Percentiles rank a stretch among this genome's conserved stretches.
Conservation (phyloP, 805 yeast species). For the Sugiyamaella marilandica region DNA sequence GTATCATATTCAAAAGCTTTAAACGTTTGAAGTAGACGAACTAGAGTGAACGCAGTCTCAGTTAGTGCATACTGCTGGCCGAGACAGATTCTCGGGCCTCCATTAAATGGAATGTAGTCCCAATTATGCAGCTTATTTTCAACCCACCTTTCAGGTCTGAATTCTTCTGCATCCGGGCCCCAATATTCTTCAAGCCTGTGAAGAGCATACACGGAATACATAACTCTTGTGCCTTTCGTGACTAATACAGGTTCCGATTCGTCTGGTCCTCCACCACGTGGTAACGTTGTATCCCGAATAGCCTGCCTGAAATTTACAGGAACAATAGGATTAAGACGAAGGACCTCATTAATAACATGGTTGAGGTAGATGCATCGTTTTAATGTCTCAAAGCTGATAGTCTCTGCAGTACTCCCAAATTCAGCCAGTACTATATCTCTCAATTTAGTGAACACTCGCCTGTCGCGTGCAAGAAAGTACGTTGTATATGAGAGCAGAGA, state of each 20-base stretch:
- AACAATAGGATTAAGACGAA: constrained; percentile 50
- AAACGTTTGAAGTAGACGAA: constrained; percentile 35
- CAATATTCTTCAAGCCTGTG: constrained; percentile 40
- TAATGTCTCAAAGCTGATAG: constrained; percentile 43
- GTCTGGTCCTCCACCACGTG: constrained; percentile 48
- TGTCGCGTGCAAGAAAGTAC: constrained; percentile 42
- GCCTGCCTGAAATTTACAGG: constrained; percentile 47
- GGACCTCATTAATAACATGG: constrained; percentile 44
- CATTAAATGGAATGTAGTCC: constrained; percentile 51
- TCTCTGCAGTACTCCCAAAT: constrained; percentile 30
- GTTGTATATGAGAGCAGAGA: constrained; percentile 44
- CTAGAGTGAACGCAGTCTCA: constrained; percentile 44
- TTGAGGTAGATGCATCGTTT: constrained; percentile 46
- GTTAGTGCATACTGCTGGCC: constrained; percentile 56
- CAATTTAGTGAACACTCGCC: constrained; percentile 30
- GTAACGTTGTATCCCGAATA: constrained; percentile 43
- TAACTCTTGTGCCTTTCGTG: constrained; percentile 41
- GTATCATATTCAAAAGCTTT: constrained; percentile 1
- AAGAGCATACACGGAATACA: constrained; percentile 38
- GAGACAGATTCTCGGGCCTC: constrained; percentile 52
- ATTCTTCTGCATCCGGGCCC: constrained; percentile 44
- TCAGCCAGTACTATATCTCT: constrained; percentile 37
- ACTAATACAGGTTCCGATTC: constrained; percentile 37
- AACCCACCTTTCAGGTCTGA: constrained; percentile 48
- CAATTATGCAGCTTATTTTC: constrained; percentile 38